Base-by-base conservation (phyloP, 495 filamentous ascomycete species). In the Massariosphaeria phaeospora region DNA sequence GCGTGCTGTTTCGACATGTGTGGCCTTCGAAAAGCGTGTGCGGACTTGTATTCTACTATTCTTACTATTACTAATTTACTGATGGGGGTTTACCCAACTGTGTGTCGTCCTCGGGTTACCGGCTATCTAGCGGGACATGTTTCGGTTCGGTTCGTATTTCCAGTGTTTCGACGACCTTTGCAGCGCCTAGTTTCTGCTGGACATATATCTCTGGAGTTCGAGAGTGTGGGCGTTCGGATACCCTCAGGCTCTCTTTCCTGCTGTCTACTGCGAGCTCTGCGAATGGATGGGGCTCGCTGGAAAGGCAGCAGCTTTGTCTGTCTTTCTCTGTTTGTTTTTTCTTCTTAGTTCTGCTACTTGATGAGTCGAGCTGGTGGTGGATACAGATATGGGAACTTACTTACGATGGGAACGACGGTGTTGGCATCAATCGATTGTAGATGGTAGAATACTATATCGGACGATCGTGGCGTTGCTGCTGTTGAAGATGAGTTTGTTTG, bases 191-290 rank as follows among this genome's bases (percentile, higher is more conserved):
- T 30, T 26, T 30, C 41, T n/a, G n/a, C n/a, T 44, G 41, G 21
- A 26, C 25, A 15, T 26, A 3, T 11, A n/a, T 23, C 15, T 44
- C 17, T 8, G 25, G 41, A n/a, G 25, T 27, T 27, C 6, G 3
- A 21, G 27, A 30, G 27, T 7, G 31, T 39, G 47, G 47, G 31
- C 17, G 31, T 50, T 26, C 20, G 47, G 47, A 50, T 50, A 50
- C 47, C 47, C 47, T 24, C 39, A 34, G 34, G 9, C 26, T 30
- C 12, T 18, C 39, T 50, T 33, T 30, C 18, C 25, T 44, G n/a
- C n/a, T n/a, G n/a, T n/a, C n/a, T n/a, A n/a, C 25, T 30, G 25
- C 29, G 41, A 25, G 29, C 29, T 25, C 41, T 44, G 29, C 41
- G 25, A 44, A 8, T 26, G 41, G 41, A 23, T 44, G 25, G 29